A percentile compares a stretch with the other conserved stretches of the same genome.
Evolutionary conservation across 1,284 basidiomycete genomes (phyloP).

Genomic region (Cryptococcus jaspeensis): DNA sequence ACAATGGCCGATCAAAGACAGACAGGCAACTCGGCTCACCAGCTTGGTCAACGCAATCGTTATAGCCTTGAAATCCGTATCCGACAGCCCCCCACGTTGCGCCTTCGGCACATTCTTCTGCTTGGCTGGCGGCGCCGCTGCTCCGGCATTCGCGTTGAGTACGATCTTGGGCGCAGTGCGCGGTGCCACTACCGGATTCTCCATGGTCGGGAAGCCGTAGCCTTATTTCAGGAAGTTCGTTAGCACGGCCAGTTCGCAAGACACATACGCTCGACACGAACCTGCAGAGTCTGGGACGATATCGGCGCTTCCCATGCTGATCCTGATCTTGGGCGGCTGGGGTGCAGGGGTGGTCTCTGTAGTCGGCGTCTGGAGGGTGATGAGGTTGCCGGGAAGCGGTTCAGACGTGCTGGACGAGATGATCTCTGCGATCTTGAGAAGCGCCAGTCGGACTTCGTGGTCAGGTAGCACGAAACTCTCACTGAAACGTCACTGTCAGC

Average conservation of each 20-base stretch:
- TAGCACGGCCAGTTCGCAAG: background rate
- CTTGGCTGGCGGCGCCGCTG: conserved; percentile 27
- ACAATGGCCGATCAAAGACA: background rate
- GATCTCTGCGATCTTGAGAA: conserved; percentile 89
- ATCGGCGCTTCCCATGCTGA: conserved; percentile 28
- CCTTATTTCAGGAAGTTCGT: conserved; percentile 8
- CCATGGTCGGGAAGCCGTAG: conserved; percentile 28
- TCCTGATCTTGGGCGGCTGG: conserved; percentile 42
- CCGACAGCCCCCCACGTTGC: conserved; percentile 75
- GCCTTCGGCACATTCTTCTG: conserved; percentile 62
- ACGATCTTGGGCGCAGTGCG: conserved; percentile 54
- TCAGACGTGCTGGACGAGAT: conserved; percentile 80
- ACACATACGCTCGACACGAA: background rate
- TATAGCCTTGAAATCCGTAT: conserved; percentile 76
- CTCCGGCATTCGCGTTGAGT: conserved; percentile 23
- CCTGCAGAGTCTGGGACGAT: conserved; percentile 16
- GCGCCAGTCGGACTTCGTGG: conserved; percentile 81
- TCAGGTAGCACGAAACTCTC: conserved; percentile 60
- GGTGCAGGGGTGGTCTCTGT: conserved; percentile 59
- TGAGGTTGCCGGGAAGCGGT: conserved; percentile 77
- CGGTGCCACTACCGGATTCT: conserved; percentile 16
- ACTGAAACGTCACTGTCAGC: conserved; percentile 16
- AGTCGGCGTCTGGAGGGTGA: conserved; percentile 75
- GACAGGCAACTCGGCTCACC: conserved; percentile 17
- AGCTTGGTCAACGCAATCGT: conserved; percentile 80